Base-by-base conservation (phyloP, 495 filamentous ascomycete species). In the Margaritispora aquatica region DNA sequence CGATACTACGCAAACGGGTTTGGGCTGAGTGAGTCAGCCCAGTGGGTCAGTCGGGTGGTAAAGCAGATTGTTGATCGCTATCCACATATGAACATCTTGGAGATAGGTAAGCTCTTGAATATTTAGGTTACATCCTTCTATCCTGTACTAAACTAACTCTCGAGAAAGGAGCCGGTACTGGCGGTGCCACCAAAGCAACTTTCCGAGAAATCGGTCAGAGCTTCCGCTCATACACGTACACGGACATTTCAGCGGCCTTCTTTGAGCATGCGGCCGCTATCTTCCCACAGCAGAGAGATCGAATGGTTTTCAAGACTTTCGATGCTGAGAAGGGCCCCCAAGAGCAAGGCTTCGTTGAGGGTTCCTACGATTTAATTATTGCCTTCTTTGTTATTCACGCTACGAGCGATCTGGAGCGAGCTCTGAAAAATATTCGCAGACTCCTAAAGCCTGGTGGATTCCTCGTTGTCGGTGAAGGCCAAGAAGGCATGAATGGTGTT, bases 221-320 rank as follows among this genome's bases (percentile, higher is more conserved):
- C 4, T 34, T 21, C 20, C 15, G 9, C 20, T 20, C 11, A 2
- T 79, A 76, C 51, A 66, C 62, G 0, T 84, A 71, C 63, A 82
- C 81, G 1, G 76, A 84, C 55, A 72, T 83, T 41, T 79, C 76
- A 0, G 58, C 72, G n/a, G 46, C 26, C 55, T 84, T 83, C 67
- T 77, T 85, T 60, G 66, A 67, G 7, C 60, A 68, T 23, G 80
- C 79, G 0, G 64, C 69, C 41, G 71, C 79, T 29, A 70, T 71
- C 9, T 75, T 82, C 49, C 63, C 60, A 26, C 50, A 66, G 0
- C 68, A 63, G 8, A 15, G 26, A 38, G 2, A 24, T n/a, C 4
- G 19, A 9, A 75, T 57, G 4, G 2, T 53, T 1, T 62, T 52
- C 31, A 65, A 63, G 52, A 71, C 64, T 27, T 62, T 84, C 0